Conservation (phyloP, 306 rosid species). For the Pachyrhizus erosus region DNA sequence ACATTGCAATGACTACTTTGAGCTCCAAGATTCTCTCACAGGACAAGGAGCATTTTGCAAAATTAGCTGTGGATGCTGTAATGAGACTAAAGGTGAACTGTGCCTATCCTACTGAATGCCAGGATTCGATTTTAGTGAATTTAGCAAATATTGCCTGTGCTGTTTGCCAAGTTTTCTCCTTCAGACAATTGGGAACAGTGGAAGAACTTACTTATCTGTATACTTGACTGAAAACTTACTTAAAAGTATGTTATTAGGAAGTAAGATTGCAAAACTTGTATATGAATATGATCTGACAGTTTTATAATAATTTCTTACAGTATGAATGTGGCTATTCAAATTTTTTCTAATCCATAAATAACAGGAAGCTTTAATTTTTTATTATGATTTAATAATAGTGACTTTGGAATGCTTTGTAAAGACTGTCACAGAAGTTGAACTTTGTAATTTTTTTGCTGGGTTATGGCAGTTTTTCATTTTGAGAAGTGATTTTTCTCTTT, state of each 20-base stretch:
- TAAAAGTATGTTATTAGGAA: not conserved
- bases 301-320: constrained; percentile 11
- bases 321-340: not conserved
- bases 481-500: not conserved
- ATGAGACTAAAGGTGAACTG: constrained; percentile 84
- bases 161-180: not conserved
- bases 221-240: not conserved
- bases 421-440: not conserved
- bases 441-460: constrained; percentile 1
- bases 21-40: constrained; percentile 97
- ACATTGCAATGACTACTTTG: constrained; percentile 96
- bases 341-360: not conserved
- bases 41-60: constrained; percentile 93
- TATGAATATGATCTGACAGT: not conserved
- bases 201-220: not conserved
- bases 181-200: not conserved
- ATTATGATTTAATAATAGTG: not conserved
- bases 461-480: not conserved
- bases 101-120: constrained; percentile 2
- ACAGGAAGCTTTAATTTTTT: not conserved
- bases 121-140: not conserved
- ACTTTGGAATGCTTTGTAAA: not conserved
- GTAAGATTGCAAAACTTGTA: not conserved
- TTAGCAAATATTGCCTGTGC: not conserved
- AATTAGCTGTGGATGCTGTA: constrained; percentile 94